These are phyloP conservation scores for Silene conica DNA, from an alignment of 148 eudicot genomes.

Conservation along the genomic window DNA sequence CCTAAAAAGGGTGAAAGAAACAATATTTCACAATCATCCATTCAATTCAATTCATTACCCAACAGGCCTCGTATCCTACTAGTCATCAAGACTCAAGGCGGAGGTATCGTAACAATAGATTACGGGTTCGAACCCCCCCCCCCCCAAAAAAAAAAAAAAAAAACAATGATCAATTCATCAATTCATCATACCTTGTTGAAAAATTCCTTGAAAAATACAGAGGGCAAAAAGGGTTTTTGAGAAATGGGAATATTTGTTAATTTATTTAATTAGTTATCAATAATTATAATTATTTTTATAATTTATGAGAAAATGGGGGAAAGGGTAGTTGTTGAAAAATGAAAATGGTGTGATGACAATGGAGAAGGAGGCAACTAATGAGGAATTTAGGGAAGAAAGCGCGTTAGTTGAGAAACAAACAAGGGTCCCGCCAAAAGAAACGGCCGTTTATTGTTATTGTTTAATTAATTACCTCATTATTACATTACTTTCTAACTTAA, in stretches of 20 bases:
- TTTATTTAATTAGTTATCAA: neutral
- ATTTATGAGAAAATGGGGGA: neutral
- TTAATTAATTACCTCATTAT: neutral
- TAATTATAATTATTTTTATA: neutral
- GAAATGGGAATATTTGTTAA: neutral
- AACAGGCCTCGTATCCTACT: too few relatives aligned
- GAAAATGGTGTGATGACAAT: neutral
- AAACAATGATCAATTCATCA: too few relatives aligned
- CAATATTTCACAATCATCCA: neutral
- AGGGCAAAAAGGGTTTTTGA: neutral
- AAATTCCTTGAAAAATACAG: neutral
- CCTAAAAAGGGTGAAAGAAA: neutral
- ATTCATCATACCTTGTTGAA: slow-evolving; percentile 18
- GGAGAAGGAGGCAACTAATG: slow-evolving; percentile 5
- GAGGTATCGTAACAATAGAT: too few relatives aligned
- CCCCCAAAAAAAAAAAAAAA: too few relatives aligned
- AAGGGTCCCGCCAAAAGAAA: slow-evolving; percentile 31
- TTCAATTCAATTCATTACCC: too few relatives aligned
- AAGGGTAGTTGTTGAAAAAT: neutral
- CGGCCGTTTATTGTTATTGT: neutral
- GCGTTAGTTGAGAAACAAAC: slow-evolving; percentile 23
- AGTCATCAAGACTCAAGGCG: too few relatives aligned
- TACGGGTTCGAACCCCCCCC: too few relatives aligned
- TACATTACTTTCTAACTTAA: neutral
- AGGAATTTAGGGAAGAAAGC: slow-evolving; percentile 15